Evolutionary conservation across 1,284 basidiomycete genomes (phyloP).

Genomic region (Neonothopanus nambi): DNA sequence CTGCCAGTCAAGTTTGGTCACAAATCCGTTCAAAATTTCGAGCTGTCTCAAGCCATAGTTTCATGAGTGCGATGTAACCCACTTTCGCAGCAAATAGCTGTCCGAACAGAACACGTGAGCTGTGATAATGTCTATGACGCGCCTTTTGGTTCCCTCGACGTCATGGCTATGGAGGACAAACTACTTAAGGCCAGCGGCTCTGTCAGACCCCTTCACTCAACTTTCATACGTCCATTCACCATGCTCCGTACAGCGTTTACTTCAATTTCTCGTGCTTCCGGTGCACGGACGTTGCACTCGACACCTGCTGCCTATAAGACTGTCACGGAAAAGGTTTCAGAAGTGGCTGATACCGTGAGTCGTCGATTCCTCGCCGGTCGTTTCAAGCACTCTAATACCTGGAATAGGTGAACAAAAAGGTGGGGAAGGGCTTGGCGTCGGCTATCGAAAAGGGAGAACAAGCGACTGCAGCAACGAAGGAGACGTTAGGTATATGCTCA

Average conservation of each 20-base stretch:
- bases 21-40: too few relatives aligned
- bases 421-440: conserved; percentile 59
- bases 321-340: conserved; percentile 62
- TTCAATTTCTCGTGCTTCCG: conserved; percentile 22
- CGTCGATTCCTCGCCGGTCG: background rate
- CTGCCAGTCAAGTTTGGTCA: too few relatives aligned
- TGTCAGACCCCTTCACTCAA: conserved; percentile 41
- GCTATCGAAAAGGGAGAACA: conserved; percentile 67
- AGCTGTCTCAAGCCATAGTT: too few relatives aligned
- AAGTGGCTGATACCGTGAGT: conserved; percentile 58
- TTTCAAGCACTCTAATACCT: background rate
- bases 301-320: conserved; percentile 49
- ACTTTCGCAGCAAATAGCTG: too few relatives aligned
- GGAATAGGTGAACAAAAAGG: conserved; percentile 59
- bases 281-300: conserved; percentile 44
- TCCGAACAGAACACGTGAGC: conserved; percentile 37
- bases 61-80: too few relatives aligned
- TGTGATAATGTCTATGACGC: too few relatives aligned
- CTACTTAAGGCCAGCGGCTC: too few relatives aligned
- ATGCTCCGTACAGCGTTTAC: conserved; percentile 27
- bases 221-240: conserved; percentile 13
- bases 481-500: conserved; percentile 47
- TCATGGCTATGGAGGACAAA: too few relatives aligned
- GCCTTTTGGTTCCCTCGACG: too few relatives aligned
- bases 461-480: conserved; percentile 54